Conservation (phyloP, 2,329 filamentous ascomycete species). For the Sarocladium strictum region DNA sequence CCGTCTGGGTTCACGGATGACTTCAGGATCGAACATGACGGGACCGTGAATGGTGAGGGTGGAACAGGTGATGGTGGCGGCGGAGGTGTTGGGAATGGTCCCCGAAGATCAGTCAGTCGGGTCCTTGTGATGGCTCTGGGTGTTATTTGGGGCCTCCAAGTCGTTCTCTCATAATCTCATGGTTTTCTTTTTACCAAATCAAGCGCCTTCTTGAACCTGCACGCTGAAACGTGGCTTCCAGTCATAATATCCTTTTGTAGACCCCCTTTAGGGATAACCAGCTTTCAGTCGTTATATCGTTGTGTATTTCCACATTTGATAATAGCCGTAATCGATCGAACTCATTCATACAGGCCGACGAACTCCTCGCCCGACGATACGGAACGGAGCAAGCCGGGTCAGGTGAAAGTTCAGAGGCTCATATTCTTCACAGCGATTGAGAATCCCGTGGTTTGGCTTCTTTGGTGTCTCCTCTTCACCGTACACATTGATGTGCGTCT, state of each 20-base stretch:
- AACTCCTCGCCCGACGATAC: neutral
- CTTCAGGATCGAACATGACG: slow-evolving; percentile 29
- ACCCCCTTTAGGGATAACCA: too few relatives aligned
- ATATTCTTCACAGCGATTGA: slow-evolving; percentile 9
- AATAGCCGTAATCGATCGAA: neutral
- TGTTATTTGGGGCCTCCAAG: neutral
- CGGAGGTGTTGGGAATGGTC: slow-evolving; percentile 1
- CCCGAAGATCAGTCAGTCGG: neutral
- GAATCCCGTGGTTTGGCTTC: slow-evolving; percentile 2
- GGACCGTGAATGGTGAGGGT: slow-evolving; percentile 12
- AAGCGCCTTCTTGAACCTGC: neutral
- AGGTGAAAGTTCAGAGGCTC: slow-evolving; percentile 10
- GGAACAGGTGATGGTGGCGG: slow-evolving; percentile 6
- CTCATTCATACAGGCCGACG: neutral
- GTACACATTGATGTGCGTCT: neutral
- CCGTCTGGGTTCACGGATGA: slow-evolving; percentile 36
- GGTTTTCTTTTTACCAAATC: neutral
- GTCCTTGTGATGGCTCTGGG: neutral
- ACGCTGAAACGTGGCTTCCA: too few relatives aligned
- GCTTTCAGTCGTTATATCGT: too few relatives aligned
- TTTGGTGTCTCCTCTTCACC: neutral
- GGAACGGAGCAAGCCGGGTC: neutral
- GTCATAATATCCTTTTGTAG: too few relatives aligned
- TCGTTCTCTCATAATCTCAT: neutral
- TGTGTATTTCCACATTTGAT: too few relatives aligned